These are phyloP conservation scores for Zoysia matrella DNA, from an alignment of 202 grass and related monocot genomes.

Conservation along the genomic window DNA sequence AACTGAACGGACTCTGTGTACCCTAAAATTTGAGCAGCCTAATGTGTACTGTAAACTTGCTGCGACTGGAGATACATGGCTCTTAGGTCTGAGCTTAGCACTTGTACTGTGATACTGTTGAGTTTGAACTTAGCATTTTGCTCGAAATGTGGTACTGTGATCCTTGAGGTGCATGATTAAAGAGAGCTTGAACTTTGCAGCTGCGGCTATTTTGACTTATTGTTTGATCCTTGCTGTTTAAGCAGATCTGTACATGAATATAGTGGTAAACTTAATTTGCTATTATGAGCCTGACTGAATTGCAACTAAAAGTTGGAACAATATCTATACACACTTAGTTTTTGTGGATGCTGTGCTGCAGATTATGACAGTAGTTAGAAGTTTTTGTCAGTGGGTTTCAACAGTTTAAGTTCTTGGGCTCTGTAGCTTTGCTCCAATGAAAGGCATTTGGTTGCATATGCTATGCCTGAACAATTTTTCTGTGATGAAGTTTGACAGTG, in stretches of 20 bases:
- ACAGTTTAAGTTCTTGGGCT: no score
- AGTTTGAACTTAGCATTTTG: conserved; percentile 7
- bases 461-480: background rate
- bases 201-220: background rate
- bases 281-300: no score
- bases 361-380: no score
- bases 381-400: no score
- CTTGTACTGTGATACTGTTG: background rate
- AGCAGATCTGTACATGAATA: no score
- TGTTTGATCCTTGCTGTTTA: background rate
- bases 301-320: no score
- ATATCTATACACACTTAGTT: background rate
- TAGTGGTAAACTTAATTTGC: no score
- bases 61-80: background rate
- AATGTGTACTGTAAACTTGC: background rate
- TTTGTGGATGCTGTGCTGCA: background rate
- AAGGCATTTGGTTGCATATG: no score
- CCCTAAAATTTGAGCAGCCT: background rate
- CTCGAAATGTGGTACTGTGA: background rate
- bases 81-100: background rate
- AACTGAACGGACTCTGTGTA: no score
- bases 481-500: conserved; percentile 94
- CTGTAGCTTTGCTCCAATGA: no score
- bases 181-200: background rate
- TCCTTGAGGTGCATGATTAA: background rate